phyloP scores from a whole-genome alignment of 805 yeast species.

The Lipomyces lipofer region DNA sequence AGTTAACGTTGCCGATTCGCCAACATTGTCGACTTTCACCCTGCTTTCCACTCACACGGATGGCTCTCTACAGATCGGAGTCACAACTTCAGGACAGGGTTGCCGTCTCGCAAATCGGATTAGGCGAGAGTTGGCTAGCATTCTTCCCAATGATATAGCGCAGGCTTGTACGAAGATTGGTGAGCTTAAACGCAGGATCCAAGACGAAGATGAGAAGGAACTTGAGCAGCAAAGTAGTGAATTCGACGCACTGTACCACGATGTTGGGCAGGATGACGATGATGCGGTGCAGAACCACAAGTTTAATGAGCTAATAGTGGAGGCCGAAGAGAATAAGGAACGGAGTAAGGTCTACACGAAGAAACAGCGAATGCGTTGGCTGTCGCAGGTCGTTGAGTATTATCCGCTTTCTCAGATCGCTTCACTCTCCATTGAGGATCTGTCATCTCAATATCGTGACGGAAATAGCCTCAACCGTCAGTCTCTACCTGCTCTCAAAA shows the following conservation, averaged over 20 bases:
- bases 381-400: constrained; percentile 87
- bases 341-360: background rate
- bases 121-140: constrained; percentile 64
- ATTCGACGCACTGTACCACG: constrained; percentile 10
- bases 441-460: constrained; percentile 46
- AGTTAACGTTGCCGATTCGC: constrained; percentile 72
- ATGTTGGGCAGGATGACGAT: constrained; percentile 62
- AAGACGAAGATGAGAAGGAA: constrained; percentile 50
- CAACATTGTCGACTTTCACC: constrained; percentile 73
- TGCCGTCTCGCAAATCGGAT: constrained; percentile 81
- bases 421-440: constrained; percentile 57
- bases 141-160: constrained; percentile 70
- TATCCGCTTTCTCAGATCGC: constrained; percentile 73
- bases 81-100: constrained; percentile 86
- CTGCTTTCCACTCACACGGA: constrained; percentile 67
- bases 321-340: constrained; percentile 46
- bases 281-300: constrained; percentile 63
- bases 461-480: background rate
- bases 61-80: constrained; percentile 77
- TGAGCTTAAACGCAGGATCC: constrained; percentile 55
- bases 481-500: constrained; percentile 13
- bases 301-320: constrained; percentile 63
- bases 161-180: constrained; percentile 71
- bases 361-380: constrained; percentile 70
- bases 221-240: constrained; percentile 32